phyloP scores from a whole-genome alignment of 2,329 filamentous ascomycete species.

The Diaporthe vaccinii region DNA sequence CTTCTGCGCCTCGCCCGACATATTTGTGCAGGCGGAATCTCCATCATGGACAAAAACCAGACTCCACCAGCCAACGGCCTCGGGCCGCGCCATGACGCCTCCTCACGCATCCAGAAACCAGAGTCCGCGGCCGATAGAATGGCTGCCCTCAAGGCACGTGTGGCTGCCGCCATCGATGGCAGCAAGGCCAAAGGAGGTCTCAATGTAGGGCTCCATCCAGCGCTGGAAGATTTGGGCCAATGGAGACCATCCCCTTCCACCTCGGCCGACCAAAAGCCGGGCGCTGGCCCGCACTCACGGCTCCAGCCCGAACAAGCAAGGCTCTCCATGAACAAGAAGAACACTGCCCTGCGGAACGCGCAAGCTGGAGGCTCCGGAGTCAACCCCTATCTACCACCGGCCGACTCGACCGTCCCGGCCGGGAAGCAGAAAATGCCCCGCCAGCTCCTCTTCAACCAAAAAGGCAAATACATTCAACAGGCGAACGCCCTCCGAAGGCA shows the following conservation, averaged over 20 bases:
- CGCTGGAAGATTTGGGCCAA: slow-evolving; percentile 71
- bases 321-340: slow-evolving; percentile 29
- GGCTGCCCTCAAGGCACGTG: slow-evolving; percentile 83
- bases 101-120: slow-evolving; percentile 67
- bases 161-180: slow-evolving; percentile 78
- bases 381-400: slow-evolving; percentile 89
- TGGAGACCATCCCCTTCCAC: slow-evolving; percentile 56
- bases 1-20: not conserved
- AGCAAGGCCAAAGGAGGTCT: slow-evolving; percentile 76
- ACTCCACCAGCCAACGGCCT: slow-evolving; percentile 57
- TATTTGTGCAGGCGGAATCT: not conserved
- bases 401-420: slow-evolving; percentile 74
- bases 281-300: slow-evolving; percentile 50
- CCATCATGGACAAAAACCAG: slow-evolving; percentile 65
- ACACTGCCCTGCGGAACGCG: slow-evolving; percentile 15
- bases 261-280: slow-evolving; percentile 51
- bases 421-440: slow-evolving; percentile 77
- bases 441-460: slow-evolving; percentile 90
- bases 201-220: slow-evolving; percentile 83
- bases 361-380: slow-evolving; percentile 23
- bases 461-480: slow-evolving; percentile 97
- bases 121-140: slow-evolving; percentile 74
- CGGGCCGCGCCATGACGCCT: slow-evolving; percentile 68
- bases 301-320: slow-evolving; percentile 44
- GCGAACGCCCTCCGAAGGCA: slow-evolving; percentile 90